Conservation (phyloP, 83 land plant genomes). For the Diphasiastrum complanatum region DNA sequence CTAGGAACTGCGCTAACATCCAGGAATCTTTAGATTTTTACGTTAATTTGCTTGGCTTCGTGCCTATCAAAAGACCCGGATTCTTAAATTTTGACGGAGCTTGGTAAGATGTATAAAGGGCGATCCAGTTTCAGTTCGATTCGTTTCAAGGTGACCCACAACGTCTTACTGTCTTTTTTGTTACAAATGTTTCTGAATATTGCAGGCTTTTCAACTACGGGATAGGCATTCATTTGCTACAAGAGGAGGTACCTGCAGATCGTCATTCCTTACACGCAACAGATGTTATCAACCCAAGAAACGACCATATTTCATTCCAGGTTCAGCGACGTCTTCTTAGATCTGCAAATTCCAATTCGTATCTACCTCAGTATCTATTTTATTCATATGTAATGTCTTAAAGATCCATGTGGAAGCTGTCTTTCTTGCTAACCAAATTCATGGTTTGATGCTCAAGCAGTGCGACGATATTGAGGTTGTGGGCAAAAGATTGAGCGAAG, state of each 20-base stretch:
- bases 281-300: constrained; percentile 70
- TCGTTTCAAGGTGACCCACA: not conserved
- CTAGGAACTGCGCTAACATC: constrained; percentile 43
- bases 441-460: not conserved
- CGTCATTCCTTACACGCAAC: constrained; percentile 36
- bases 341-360: too few species aligned
- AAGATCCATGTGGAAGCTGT: too few species aligned
- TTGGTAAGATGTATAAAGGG: too few species aligned
- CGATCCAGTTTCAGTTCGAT: not conserved
- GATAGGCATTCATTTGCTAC: constrained; percentile 70
- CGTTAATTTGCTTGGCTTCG: constrained; percentile 56
- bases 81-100: constrained; percentile 66
- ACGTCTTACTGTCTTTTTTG: not conserved
- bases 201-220: constrained; percentile 66
- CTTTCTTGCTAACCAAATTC: too few species aligned
- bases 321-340: constrained; percentile 13
- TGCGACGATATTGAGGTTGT: constrained; percentile 8
- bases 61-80: constrained; percentile 52
- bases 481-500: constrained; percentile 5
- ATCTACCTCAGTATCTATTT: too few species aligned
- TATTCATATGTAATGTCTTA: too few species aligned
- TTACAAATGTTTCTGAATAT: not conserved
- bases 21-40: constrained; percentile 56
- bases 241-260: constrained; percentile 33
- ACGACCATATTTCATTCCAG: constrained; percentile 84